phyloP scores from a whole-genome alignment of 169 alveolate species.

The Babesia bigemina region DNA sequence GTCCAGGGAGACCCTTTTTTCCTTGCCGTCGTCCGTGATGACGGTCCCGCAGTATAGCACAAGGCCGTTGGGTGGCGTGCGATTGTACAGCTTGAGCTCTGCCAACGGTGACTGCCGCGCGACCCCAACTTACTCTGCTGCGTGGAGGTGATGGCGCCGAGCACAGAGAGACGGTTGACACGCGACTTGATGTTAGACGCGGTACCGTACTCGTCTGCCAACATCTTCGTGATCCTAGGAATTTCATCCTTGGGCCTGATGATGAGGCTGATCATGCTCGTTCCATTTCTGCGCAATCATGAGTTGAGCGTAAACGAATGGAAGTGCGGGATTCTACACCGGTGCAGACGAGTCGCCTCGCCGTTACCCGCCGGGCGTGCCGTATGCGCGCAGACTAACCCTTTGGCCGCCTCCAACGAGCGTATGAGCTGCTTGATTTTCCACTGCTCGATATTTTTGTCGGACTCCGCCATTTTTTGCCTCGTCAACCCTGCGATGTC shows the following conservation, averaged over 20 bases:
- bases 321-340: neutral
- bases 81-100: slow-evolving; percentile 91
- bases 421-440: slow-evolving; percentile 89
- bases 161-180: slow-evolving; percentile 95
- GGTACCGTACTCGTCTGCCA: slow-evolving; percentile 95
- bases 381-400: slow-evolving; percentile 63
- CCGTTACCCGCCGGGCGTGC: neutral
- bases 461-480: slow-evolving; percentile 69
- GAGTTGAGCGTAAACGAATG: neutral
- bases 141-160: slow-evolving; percentile 97
- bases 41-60: slow-evolving; percentile 97
- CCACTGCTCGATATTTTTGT: slow-evolving; percentile 91
- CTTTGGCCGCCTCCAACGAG: slow-evolving; percentile 90
- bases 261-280: slow-evolving; percentile 96
- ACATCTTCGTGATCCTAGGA: slow-evolving; percentile 90
- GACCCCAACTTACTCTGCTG: slow-evolving; percentile 88
- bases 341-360: slow-evolving; percentile 6
- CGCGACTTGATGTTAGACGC: slow-evolving; percentile 97
- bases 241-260: slow-evolving; percentile 96
- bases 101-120: neutral
- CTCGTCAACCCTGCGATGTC: neutral
- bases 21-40: slow-evolving; percentile 95
- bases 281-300: slow-evolving; percentile 84
- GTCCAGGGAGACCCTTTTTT: slow-evolving; percentile 93
- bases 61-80: slow-evolving; percentile 98